These are phyloP conservation scores for Dioscorea dumetorum DNA, from an alignment of 106 monocot genomes.

Conservation along the genomic window DNA sequence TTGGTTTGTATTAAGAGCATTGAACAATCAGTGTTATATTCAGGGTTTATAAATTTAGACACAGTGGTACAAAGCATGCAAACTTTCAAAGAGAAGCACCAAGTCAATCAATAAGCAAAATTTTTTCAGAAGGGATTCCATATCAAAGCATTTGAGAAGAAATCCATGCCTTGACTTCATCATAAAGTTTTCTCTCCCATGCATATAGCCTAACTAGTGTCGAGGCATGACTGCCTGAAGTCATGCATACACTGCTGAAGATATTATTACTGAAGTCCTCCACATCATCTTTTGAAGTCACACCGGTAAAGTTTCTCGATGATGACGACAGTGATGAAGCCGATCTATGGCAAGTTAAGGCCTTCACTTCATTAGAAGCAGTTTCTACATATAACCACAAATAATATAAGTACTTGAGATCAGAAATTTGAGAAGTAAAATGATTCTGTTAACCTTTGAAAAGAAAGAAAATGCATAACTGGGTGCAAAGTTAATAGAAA, in stretches of 20 bases:
- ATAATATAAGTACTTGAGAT: not conserved
- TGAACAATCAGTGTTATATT: too few species aligned
- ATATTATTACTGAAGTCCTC: constrained; percentile 30
- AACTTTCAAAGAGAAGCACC: not conserved
- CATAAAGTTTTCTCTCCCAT: constrained; percentile 99
- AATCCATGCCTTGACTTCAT: constrained; percentile 84
- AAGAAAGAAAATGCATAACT: too few species aligned
- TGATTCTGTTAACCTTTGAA: too few species aligned
- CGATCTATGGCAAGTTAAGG: constrained; percentile 78
- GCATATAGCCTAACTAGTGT: constrained; percentile 93
- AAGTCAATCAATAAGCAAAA: not conserved
- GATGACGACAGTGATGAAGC: constrained; percentile 76
- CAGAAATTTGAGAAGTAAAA: not conserved
- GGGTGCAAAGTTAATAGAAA: too few species aligned
- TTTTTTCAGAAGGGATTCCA: not conserved
- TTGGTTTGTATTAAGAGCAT: too few species aligned
- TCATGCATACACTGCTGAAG: constrained; percentile 67
- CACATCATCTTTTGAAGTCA: constrained; percentile 35
- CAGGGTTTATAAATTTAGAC: too few species aligned
- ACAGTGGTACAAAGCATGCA: not conserved
- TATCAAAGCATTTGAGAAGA: not conserved
- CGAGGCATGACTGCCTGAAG: constrained; percentile 94
- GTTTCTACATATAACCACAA: constrained; percentile 40
- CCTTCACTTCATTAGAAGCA: constrained; percentile 55
- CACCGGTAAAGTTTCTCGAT: constrained; percentile 47